phyloP scores from a whole-genome alignment of 352 stramenopile species.

The Pythium oligandrum region DNA sequence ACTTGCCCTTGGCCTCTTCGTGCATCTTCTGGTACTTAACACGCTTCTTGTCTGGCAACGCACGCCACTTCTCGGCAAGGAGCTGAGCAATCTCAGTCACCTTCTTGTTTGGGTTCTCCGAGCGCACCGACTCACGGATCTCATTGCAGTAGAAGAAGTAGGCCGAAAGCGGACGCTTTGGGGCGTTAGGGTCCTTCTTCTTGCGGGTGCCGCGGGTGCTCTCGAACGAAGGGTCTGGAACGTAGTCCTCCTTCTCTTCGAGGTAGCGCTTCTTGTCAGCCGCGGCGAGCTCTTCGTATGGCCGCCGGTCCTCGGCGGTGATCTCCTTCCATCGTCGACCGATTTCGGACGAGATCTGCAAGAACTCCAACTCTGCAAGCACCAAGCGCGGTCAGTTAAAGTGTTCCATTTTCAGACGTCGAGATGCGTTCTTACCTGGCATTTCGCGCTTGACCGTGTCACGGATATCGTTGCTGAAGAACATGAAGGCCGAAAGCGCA shows the following conservation, averaged over 20 bases:
- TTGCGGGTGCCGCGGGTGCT: slow-evolving; percentile 55
- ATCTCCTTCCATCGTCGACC: slow-evolving; percentile 81
- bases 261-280: slow-evolving; percentile 85
- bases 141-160: slow-evolving; percentile 96
- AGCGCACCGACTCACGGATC: slow-evolving; percentile 85
- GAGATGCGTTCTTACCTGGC: slow-evolving; percentile 18
- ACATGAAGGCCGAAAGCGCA: slow-evolving; percentile 89
- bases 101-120: slow-evolving; percentile 93
- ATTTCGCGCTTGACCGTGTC: slow-evolving; percentile 88
- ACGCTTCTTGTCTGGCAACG: slow-evolving; percentile 91
- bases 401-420: not conserved
- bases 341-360: slow-evolving; percentile 86
- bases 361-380: slow-evolving; percentile 58
- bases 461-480: slow-evolving; percentile 88
- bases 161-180: slow-evolving; percentile 92
- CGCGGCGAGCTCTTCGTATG: slow-evolving; percentile 80
- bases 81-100: slow-evolving; percentile 90
- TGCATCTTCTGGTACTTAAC: slow-evolving; percentile 86
- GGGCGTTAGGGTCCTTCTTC: slow-evolving; percentile 92
- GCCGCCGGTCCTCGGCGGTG: slow-evolving; percentile 53
- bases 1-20: slow-evolving; percentile 81
- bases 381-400: not conserved
- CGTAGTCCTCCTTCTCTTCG: slow-evolving; percentile 88
- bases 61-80: slow-evolving; percentile 81
- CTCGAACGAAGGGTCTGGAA: slow-evolving; percentile 80